These are phyloP conservation scores for Benincasa hispida DNA, from an alignment of 306 rosid species.

Conservation along the genomic window DNA sequence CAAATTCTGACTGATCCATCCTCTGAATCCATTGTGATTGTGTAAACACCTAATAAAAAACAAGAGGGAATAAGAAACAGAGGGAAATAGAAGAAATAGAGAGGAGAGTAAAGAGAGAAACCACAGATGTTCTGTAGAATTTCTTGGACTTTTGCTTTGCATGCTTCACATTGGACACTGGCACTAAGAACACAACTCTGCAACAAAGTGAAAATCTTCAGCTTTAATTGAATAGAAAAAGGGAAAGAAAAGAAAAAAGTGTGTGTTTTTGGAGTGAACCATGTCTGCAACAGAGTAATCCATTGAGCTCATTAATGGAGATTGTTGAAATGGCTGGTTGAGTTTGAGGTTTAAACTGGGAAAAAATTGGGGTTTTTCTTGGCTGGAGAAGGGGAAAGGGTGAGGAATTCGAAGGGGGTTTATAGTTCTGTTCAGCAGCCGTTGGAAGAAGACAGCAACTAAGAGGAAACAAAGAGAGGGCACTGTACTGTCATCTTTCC, in stretches of 20 bases:
- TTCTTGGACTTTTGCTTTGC: slow-evolving; percentile 22
- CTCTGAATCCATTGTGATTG: slow-evolving; percentile 22
- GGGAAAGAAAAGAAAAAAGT: not conserved
- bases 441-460: not conserved
- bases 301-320: not conserved
- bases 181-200: slow-evolving; percentile 31
- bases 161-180: slow-evolving; percentile 23
- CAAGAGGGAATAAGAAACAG: not conserved
- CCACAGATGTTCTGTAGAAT: slow-evolving; percentile 23
- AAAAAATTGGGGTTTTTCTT: not conserved
- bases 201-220: not conserved
- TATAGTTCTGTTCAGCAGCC: not conserved
- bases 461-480: not conserved
- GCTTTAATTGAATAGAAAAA: not conserved
- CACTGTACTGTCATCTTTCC: not conserved
- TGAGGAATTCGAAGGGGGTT: too few species aligned
- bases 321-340: not conserved
- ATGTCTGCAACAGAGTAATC: not conserved
- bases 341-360: not conserved
- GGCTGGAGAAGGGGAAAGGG: too few species aligned
- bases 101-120: slow-evolving; percentile 3
- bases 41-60: slow-evolving; percentile 14
- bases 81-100: not conserved
- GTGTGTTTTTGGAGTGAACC: not conserved
- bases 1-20: slow-evolving; percentile 20